Base-by-base conservation (phyloP, 768 basidiomycete genomes). In the Cystofilobasidium ferigula region DNA sequence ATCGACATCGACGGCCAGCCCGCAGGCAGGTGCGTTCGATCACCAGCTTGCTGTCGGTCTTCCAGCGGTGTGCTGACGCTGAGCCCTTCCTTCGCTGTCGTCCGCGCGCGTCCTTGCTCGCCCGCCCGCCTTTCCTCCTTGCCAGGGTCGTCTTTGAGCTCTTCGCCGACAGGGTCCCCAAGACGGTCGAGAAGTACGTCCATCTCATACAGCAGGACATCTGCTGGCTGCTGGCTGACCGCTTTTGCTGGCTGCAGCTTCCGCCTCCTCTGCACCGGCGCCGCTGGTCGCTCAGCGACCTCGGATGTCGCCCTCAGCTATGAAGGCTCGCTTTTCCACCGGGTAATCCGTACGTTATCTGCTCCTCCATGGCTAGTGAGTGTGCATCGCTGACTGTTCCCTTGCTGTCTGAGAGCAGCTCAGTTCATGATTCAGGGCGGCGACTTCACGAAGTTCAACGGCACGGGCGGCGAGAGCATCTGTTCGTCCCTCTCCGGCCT, bases 221-320 rank as follows among this genome's bases (percentile, higher is more conserved):
- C n/a, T n/a, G 8, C 24, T 22, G 36, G 10, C 45, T 18, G 35
- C 3, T 40, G 8, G 20, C 63, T 57, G 14, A 13, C 1, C 30
- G 3, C 3, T 10, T 20, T 22, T 4, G 22, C 42, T 13, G 20
- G 12, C 12, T 59, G n/a, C 45, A 93, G 89, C 77, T 93, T 93
- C 74, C 83, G 90, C 51, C 83, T 85, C 3, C 78, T 94, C 61
- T 89, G 87, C 74, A 93, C 89, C 0, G 91, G 91, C 12, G 87
- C 90, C 74, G 84, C 83, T 71, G 91, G 90, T 6, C 71, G 32
- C 1, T 62, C 61, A 7, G 4, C 80, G 0, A 73, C 79, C 26
- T 80, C 83, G 1, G 81, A 85, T n/a, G 75, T 83, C 13, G 85
- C 88, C 8, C 79, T 93, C 6, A 87, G 86, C 77, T 92, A 89